Evolutionary conservation across 2,329 filamentous ascomycete genomes (phyloP).

Genomic region (Venturia oleaginea): DNA sequence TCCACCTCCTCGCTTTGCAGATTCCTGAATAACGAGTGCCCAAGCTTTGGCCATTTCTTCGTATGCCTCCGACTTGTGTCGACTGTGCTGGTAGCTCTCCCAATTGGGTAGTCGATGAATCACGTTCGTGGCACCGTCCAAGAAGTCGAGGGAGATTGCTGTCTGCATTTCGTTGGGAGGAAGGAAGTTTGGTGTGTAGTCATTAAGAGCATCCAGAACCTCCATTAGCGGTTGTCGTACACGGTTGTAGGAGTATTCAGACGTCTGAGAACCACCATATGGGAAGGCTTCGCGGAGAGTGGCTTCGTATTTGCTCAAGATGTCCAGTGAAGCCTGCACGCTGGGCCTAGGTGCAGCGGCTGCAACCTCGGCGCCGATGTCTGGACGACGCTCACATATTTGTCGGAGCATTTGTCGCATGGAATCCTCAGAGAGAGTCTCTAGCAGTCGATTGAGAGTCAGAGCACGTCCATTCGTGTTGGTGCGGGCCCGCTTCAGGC

Average conservation of each 20-base stretch:
- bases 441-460: slow-evolving; percentile 68
- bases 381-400: slow-evolving; percentile 82
- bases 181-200: slow-evolving; percentile 93
- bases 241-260: slow-evolving; percentile 91
- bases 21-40: slow-evolving; percentile 84
- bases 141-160: slow-evolving; percentile 73
- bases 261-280: slow-evolving; percentile 70
- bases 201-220: slow-evolving; percentile 79
- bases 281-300: slow-evolving; percentile 73
- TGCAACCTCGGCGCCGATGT: slow-evolving; percentile 76
- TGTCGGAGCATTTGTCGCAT: slow-evolving; percentile 79
- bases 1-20: slow-evolving; percentile 80
- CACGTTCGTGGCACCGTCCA: slow-evolving; percentile 83
- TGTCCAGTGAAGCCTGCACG: slow-evolving; percentile 67
- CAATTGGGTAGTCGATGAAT: slow-evolving; percentile 86
- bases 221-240: slow-evolving; percentile 72
- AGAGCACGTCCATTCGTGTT: slow-evolving; percentile 62
- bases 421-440: slow-evolving; percentile 80
- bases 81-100: slow-evolving; percentile 78
- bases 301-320: slow-evolving; percentile 73
- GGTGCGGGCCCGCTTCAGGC: slow-evolving; percentile 57
- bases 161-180: slow-evolving; percentile 82
- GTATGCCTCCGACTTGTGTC: slow-evolving; percentile 92
- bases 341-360: slow-evolving; percentile 79
- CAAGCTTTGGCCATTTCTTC: slow-evolving; percentile 93